Base-by-base conservation (phyloP, 2,329 filamentous ascomycete genomes). In the Amphichorda felina region DNA sequence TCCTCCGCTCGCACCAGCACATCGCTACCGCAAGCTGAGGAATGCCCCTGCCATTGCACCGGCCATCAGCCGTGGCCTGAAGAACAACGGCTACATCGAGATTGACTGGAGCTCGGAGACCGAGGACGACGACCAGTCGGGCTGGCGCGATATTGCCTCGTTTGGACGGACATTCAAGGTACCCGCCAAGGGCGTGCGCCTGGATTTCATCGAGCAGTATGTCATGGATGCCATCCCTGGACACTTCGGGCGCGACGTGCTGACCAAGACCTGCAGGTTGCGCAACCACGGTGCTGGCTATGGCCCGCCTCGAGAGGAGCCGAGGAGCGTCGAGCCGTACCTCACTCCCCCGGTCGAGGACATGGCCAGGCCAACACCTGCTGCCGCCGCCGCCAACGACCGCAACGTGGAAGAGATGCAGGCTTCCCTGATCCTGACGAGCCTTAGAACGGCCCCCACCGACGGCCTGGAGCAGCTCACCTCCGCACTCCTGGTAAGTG, bases 11-110 rank as follows among this genome's bases (percentile, higher is more conserved):
- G 74, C 63, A 2, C 72, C 72, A 4, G 74, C 74, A 17, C 75
- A 79, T 50, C 67, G 68, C 38, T 72, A 70, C 54, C 73, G 75
- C 42, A 75, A 67, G 54, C 59, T 79, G 49, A 79, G 73, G 54
- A 64, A 66, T 32, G 59, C 63, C 9, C 56, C 67, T 3, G 53
- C 57, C 31, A 67, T 79, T 43, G 59, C 62, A 24, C 72, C 74
- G 2, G 56, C 60, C 16, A 63, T 72, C 44, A 55, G 56, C 26
- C 79, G 85, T 39, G 85, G 82, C 38, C 68, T 79, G 48, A 64
- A 59, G 50, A 84, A 84, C 53, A 82, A 82, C 40, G 81, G 82
- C 27, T 65, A 75, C 48, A 76, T 87, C 45, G 82, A 87, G 45
- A 61, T 87, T 38, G 75, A 79, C 37, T 65, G 63, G 47, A 57